A percentile compares a stretch with the other conserved stretches of the same genome.
Conservation (phyloP, 2,329 filamentous ascomycete genomes). For the Rugonectria rugulosa region DNA sequence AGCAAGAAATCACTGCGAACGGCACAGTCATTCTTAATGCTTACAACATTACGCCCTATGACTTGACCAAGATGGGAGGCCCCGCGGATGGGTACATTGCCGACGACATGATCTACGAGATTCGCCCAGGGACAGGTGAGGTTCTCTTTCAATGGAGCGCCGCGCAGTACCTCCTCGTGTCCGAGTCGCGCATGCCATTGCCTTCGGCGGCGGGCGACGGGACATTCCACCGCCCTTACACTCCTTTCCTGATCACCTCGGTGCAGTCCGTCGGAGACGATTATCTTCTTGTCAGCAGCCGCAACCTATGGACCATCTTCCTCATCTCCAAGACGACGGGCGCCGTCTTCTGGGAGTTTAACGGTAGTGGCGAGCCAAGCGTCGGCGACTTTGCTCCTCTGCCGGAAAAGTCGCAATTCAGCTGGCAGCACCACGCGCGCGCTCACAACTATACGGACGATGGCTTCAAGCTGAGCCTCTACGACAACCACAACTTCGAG, state of each 20-base stretch:
- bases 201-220: constrained; percentile 24
- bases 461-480: constrained; percentile 41
- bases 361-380: constrained; percentile 26
- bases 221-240: constrained; percentile 18
- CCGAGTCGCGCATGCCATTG: constrained; percentile 26
- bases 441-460: constrained; percentile 31
- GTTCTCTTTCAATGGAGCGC: constrained; percentile 52
- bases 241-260: constrained; percentile 39
- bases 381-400: constrained; percentile 35
- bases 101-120: constrained; percentile 50
- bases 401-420: constrained; percentile 40
- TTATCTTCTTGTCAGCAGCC: constrained; percentile 32
- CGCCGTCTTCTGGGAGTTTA: constrained; percentile 35
- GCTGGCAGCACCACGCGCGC: constrained; percentile 47
- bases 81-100: constrained; percentile 22
- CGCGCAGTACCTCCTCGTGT: constrained; percentile 40
- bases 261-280: constrained; percentile 32
- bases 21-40: constrained; percentile 36
- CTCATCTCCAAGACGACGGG: constrained; percentile 32
- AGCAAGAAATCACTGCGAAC: constrained; percentile 30
- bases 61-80: constrained; percentile 32
- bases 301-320: constrained; percentile 33
- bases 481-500: constrained; percentile 45
- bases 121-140: constrained; percentile 50
- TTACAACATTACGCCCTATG: constrained; percentile 32